phyloP scores from a whole-genome alignment of 2,329 filamentous ascomycete species.

The Canariomyces notabilis region DNA sequence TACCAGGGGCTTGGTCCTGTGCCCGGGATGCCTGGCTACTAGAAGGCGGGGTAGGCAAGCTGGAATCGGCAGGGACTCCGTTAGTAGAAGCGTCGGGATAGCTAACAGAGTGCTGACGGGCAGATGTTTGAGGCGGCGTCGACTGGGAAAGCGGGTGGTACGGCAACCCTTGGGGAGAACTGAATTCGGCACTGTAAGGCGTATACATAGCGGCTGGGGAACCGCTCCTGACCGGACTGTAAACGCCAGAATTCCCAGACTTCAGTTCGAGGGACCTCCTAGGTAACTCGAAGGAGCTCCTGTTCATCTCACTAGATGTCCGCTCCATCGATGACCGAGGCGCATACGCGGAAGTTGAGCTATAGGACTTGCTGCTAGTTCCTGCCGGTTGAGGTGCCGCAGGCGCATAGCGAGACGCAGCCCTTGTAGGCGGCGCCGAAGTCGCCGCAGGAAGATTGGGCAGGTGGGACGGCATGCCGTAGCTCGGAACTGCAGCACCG shows the following conservation, averaged over 20 bases:
- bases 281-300: conserved; percentile 39
- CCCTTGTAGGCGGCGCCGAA: conserved; percentile 38
- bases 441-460: conserved; percentile 30
- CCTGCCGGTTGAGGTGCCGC: conserved; percentile 28
- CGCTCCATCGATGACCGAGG: conserved; percentile 42
- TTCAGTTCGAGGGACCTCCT: conserved; percentile 38
- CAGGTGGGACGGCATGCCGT: conserved; percentile 29
- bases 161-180: conserved; percentile 26
- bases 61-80: conserved; percentile 18
- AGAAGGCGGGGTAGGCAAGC: conserved; percentile 10
- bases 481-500: conserved; percentile 43
- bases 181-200: conserved; percentile 16
- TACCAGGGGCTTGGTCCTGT: neutral
- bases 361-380: conserved; percentile 24
- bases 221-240: conserved; percentile 30
- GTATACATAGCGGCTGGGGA: conserved; percentile 31
- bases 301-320: conserved; percentile 39
- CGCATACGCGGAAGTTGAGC: conserved; percentile 25
- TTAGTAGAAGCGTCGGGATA: conserved; percentile 17
- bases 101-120: conserved; percentile 15
- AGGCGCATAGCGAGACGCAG: conserved; percentile 49
- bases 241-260: conserved; percentile 29
- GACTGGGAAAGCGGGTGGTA: conserved; percentile 23
- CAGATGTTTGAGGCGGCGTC: conserved; percentile 9
- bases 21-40: conserved; percentile 4